Conservation (phyloP, 2,329 filamentous ascomycete genomes). For the Hypoxylon sp. region DNA sequence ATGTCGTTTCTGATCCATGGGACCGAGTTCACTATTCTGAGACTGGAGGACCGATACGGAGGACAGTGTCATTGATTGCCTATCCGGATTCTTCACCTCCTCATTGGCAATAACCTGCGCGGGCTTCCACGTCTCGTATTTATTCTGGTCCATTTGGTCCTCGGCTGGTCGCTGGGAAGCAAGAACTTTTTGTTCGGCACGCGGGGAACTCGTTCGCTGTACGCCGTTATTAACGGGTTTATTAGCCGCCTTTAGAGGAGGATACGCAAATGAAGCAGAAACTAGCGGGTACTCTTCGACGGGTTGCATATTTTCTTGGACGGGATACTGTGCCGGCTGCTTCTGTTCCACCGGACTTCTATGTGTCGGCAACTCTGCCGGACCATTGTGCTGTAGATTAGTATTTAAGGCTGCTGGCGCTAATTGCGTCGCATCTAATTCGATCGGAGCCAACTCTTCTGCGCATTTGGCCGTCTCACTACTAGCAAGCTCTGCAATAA, state of each 20-base stretch:
- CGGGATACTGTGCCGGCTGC: constrained; percentile 20
- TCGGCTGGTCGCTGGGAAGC: constrained; percentile 26
- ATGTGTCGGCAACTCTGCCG: constrained; percentile 49
- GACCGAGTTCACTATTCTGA: constrained; percentile 50
- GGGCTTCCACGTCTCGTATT: constrained; percentile 48
- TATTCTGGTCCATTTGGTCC: constrained; percentile 28
- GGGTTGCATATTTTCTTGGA: constrained; percentile 26
- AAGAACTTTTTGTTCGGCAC: constrained; percentile 32
- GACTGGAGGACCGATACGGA: constrained; percentile 49
- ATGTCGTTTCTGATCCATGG: constrained; percentile 42
- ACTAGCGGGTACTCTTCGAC: constrained; percentile 49
- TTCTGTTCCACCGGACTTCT: constrained; percentile 41
- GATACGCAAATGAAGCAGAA: constrained; percentile 53
- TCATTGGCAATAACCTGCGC: constrained; percentile 22
- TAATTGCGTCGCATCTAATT: constrained; percentile 51
- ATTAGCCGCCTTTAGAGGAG: constrained; percentile 38
- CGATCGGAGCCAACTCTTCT: constrained; percentile 54
- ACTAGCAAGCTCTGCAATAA: constrained; percentile 52
- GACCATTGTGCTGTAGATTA: constrained; percentile 35
- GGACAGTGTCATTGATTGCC: constrained; percentile 39
- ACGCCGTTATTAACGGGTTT: constrained; percentile 8
- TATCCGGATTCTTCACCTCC: constrained; percentile 25
- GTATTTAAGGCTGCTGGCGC: constrained; percentile 29
- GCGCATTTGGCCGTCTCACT: constrained; percentile 53
- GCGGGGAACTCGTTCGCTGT: constrained; percentile 2